These are phyloP conservation scores for Microbotryomycetes sp. DNA, from an alignment of 1,284 basidiomycete genomes.

Conservation along the genomic window DNA sequence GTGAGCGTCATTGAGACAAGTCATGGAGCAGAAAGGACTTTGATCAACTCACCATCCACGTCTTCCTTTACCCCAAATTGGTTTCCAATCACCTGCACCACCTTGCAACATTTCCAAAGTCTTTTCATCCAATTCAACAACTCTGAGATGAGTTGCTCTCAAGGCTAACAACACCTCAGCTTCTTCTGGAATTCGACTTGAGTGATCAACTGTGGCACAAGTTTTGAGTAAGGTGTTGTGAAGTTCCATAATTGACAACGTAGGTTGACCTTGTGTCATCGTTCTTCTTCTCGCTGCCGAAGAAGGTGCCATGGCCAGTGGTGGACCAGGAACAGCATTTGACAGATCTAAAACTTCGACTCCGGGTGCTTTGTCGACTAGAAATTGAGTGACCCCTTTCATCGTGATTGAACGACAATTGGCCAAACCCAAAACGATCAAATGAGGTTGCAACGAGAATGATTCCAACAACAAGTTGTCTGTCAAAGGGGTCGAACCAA, in stretches of 20 bases:
- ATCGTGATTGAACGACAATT: conserved; percentile 70
- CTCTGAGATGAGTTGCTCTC: conserved; percentile 62
- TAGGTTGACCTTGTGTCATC: conserved; percentile 9
- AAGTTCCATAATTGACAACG: conserved; percentile 32
- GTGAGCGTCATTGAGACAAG: background rate
- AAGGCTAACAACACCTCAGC: conserved; percentile 20
- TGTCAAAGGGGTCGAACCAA: conserved; percentile 75
- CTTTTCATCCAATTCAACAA: conserved; percentile 76
- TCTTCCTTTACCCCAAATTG: conserved; percentile 82
- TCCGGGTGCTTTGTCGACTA: conserved; percentile 61
- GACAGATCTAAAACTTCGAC: conserved; percentile 82
- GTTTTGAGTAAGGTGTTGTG: conserved; percentile 27
- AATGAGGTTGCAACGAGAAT: conserved; percentile 61
- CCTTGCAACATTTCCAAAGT: conserved; percentile 64
- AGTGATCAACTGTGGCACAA: conserved; percentile 15
- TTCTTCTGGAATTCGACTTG: conserved; percentile 11
- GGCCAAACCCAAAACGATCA: conserved; percentile 82
- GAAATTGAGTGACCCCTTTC: conserved; percentile 60
- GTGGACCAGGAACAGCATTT: conserved; percentile 57
- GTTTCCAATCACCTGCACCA: conserved; percentile 75
- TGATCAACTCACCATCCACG: conserved; percentile 93
- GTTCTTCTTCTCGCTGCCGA: conserved; percentile 11
- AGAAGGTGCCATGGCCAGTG: conserved; percentile 37
- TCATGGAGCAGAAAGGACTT: too few species aligned
- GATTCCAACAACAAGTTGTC: conserved; percentile 50